Conservation (phyloP, 2,329 filamentous ascomycete species). For the Colletotrichum tamarilloi region DNA sequence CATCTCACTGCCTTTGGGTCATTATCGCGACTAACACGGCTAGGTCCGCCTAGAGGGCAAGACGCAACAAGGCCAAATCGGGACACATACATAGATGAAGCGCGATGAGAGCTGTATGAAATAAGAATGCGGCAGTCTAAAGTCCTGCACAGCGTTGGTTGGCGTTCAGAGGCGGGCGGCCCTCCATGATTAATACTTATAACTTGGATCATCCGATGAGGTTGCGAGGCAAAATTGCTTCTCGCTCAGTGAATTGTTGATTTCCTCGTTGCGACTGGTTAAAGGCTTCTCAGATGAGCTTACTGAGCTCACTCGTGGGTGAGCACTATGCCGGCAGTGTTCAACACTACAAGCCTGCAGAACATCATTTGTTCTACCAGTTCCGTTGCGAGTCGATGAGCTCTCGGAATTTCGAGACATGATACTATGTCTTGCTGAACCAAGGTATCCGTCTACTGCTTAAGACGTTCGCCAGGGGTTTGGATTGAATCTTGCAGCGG, state of each 20-base stretch:
- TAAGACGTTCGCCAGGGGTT: too few relatives aligned
- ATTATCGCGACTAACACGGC: too few relatives aligned
- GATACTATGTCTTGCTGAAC: too few relatives aligned
- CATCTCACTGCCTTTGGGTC: too few relatives aligned
- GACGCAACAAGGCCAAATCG: too few relatives aligned
- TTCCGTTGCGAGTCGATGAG: too few relatives aligned
- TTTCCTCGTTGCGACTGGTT: neutral
- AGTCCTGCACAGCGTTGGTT: neutral
- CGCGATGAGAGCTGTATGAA: neutral
- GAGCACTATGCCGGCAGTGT: neutral
- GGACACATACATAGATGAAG: neutral
- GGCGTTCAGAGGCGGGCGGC: too few relatives aligned
- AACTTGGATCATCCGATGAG: neutral
- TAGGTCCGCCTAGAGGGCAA: too few relatives aligned
- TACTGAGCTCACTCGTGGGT: neutral
- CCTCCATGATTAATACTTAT: neutral
- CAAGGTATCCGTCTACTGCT: too few relatives aligned
- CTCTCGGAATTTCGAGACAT: neutral
- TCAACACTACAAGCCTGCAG: neutral
- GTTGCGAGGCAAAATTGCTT: too few relatives aligned
- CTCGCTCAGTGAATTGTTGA: neutral
- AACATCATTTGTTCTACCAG: neutral
- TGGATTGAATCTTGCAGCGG: neutral
- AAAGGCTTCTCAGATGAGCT: neutral
- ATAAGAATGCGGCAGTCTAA: neutral